Base-by-base conservation (phyloP, 495 filamentous ascomycete genomes). In the Aspergillus bridgeri region DNA sequence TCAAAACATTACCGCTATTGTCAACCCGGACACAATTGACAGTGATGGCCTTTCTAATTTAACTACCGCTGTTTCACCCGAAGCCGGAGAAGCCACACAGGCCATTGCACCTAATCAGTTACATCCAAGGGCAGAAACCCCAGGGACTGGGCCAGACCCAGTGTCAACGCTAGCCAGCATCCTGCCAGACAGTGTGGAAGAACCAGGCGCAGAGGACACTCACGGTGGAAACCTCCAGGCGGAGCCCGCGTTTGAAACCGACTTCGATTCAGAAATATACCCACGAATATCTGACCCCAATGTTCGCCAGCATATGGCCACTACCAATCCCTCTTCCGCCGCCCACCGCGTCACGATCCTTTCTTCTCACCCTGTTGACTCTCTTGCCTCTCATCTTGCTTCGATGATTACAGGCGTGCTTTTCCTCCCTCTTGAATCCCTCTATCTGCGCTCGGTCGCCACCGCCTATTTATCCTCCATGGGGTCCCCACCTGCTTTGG, bases 291-390 rank as follows among this genome's bases (percentile, higher is more conserved):
- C 66, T 33, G 54, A 59, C 53, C 43, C 53, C 9, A 63, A 44
- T n/a, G 60, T 55, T 21, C 65, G 43, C 24, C 53, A 59, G 49
- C 61, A 47, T 29, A 23, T 58, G 29, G 19, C 59, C 21, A 18
- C 48, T 2, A 54, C 47, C n/a, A 53, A 42, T 42, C 42, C 53
- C 9, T 46, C 51, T 25, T 46, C 63, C 29, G 55, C 54, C 7
- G 54, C 68, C 18, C 72, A 81, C 56, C 71, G 80, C 51, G 70
- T 82, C 3, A 83, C 80, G 0, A 70, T 78, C 3, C 77, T 83
- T n/a, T 79, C 78, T n/a, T 69, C 74, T 5, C 70, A 78, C 47
- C 72, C 75, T 3, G 71, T 77, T 5, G 73, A 78, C 57, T 75
- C 73, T 5, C 62, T 82, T 19, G 72, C 77, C 19, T 74, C 72